These are phyloP conservation scores for Trichophyton schoenleinii DNA, from an alignment of 2,329 filamentous ascomycete genomes.

Conservation along the genomic window DNA sequence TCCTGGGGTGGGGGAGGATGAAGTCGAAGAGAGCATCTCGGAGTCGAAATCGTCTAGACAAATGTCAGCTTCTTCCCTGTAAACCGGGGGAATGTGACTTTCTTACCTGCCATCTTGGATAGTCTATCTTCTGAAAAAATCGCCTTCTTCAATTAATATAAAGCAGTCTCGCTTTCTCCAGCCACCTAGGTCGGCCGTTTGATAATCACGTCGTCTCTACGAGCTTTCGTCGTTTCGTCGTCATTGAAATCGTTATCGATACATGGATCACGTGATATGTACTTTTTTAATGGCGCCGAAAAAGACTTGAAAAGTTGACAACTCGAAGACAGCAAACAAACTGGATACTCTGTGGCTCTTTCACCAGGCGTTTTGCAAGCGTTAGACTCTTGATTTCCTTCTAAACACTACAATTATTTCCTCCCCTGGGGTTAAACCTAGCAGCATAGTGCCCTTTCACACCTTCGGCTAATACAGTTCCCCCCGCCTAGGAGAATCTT, in stretches of 20 bases:
- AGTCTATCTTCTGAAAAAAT: not conserved
- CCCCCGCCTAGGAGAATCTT: not conserved
- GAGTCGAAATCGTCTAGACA: constrained; percentile 28
- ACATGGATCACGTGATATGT: not conserved
- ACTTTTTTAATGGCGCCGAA: not conserved
- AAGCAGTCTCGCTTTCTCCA: too few relatives aligned
- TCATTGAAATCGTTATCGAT: not conserved
- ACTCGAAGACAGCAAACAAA: not conserved
- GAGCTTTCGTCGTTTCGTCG: too few relatives aligned
- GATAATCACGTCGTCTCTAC: too few relatives aligned
- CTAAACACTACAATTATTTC: not conserved
- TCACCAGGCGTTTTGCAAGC: not conserved
- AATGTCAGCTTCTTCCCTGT: not conserved
- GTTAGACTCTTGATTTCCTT: not conserved
- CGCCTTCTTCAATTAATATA: not conserved
- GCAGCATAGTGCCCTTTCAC: not conserved
- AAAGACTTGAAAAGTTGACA: not conserved
- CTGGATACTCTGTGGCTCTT: not conserved
- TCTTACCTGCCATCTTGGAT: not conserved
- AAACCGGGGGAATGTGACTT: not conserved
- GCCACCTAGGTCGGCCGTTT: too few relatives aligned
- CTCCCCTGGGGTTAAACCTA: not conserved
- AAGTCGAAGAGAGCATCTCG: constrained; percentile 38
- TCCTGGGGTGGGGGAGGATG: constrained; percentile 28
- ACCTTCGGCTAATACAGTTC: not conserved